phyloP scores from a whole-genome alignment of 1,284 basidiomycete species.

The Pterula multifida region DNA sequence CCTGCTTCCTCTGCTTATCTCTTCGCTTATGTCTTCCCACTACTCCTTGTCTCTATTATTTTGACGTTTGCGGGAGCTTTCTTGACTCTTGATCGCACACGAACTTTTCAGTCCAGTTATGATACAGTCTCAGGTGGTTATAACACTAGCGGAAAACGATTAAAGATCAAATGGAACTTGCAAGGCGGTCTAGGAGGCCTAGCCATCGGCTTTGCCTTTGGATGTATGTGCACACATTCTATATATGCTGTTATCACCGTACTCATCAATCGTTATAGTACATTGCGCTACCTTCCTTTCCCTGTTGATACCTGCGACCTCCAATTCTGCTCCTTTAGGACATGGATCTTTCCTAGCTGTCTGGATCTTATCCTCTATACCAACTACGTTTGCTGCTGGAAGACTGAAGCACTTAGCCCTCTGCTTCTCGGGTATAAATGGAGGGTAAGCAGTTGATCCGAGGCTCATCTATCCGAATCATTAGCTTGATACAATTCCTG shows the following conservation, averaged over 20 bases:
- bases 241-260: conserved; percentile 4
- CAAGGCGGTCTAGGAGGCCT: conserved; percentile 55
- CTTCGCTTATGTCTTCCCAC: conserved; percentile 42
- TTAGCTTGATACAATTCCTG: conserved; percentile 6
- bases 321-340: conserved; percentile 29
- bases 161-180: conserved; percentile 25
- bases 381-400: conserved; percentile 34
- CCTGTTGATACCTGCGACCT: conserved; percentile 41
- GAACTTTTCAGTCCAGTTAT: conserved; percentile 39
- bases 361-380: conserved; percentile 40
- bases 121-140: conserved; percentile 25
- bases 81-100: conserved; percentile 53
- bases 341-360: conserved; percentile 42
- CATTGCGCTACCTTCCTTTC: conserved; percentile 48
- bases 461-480: conserved; percentile 4
- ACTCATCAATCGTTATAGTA: conserved; percentile 23
- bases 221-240: conserved; percentile 27
- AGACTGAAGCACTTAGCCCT: conserved; percentile 37
- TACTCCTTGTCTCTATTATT: conserved; percentile 37
- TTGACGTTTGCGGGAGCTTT: conserved; percentile 54
- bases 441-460: conserved; percentile 34
- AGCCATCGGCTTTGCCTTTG: conserved; percentile 44
- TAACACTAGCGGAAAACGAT: conserved; percentile 16
- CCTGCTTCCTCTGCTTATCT: conserved; percentile 25
- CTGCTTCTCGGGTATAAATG: conserved; percentile 31